phyloP scores from a whole-genome alignment of 2,329 filamentous ascomycete species.

The Orbilia quercus region DNA sequence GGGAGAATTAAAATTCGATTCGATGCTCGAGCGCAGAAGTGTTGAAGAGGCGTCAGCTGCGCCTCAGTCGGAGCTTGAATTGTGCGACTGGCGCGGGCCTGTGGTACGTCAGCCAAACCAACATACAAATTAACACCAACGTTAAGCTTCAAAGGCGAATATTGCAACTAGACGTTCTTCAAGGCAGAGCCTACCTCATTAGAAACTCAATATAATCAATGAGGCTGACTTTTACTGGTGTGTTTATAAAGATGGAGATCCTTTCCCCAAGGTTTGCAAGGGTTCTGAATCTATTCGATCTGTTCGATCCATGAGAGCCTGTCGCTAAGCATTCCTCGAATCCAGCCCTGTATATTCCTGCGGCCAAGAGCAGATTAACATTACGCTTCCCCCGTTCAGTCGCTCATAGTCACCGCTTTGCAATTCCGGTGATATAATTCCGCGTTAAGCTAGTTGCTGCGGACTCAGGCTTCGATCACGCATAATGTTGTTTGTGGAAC shows the following conservation, averaged over 20 bases:
- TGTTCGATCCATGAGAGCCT: too few species aligned
- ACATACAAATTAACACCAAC: neutral
- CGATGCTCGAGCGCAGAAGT: neutral
- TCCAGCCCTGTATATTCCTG: neutral
- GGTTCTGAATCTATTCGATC: neutral
- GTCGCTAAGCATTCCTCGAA: neutral
- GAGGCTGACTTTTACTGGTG: too few species aligned
- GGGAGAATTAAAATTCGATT: too few species aligned
- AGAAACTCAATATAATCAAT: too few species aligned
- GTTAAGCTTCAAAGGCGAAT: neutral
- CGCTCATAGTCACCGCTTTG: conserved; percentile 3
- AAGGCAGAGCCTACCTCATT: conserved; percentile 33
- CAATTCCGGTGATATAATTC: conserved; percentile 29
- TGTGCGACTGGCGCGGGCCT: neutral
- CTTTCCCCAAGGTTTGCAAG: neutral
- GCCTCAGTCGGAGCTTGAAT: conserved; percentile 40
- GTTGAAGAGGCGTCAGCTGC: conserved; percentile 7
- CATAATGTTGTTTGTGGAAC: conserved; percentile 39
- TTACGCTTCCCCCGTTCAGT: neutral
- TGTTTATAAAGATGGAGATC: too few species aligned
- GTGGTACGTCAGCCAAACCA: conserved; percentile 25
- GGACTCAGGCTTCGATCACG: conserved; percentile 14
- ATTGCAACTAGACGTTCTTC: neutral
- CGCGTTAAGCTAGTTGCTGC: conserved; percentile 15
- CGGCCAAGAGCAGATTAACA: neutral